Evolutionary conservation across 495 filamentous ascomycete species (phyloP).

Genomic region (Lepidopterella palustris): DNA sequence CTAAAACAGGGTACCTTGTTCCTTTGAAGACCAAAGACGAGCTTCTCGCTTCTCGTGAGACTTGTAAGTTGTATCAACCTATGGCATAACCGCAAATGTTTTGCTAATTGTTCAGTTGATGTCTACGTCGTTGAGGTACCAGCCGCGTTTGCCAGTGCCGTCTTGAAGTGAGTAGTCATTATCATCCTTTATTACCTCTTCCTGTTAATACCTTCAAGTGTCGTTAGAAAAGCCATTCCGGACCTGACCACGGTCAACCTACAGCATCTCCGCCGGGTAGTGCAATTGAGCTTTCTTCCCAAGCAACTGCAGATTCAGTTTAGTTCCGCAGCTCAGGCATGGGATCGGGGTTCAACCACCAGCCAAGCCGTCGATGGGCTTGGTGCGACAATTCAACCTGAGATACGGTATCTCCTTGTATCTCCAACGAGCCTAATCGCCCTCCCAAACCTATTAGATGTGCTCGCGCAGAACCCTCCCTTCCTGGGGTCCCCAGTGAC

Average conservation of each 20-base stretch:
- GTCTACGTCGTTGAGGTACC: constrained; percentile 24
- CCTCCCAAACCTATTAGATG: constrained; percentile 29
- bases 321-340: constrained; percentile 13
- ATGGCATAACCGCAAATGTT: not conserved
- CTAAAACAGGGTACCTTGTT: constrained; percentile 10
- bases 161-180: constrained; percentile 18
- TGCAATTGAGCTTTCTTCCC: constrained; percentile 64
- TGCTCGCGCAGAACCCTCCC: constrained; percentile 36
- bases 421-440: constrained; percentile 31
- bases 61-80: not conserved
- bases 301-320: constrained; percentile 36
- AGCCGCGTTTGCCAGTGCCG: constrained; percentile 10
- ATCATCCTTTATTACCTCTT: not conserved
- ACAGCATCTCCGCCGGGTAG: constrained; percentile 75
- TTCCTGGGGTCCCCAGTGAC: constrained; percentile 36
- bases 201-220: constrained; percentile 31
- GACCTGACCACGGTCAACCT: constrained; percentile 55
- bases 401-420: constrained; percentile 39
- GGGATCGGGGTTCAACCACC: constrained; percentile 27
- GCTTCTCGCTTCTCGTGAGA: constrained; percentile 22
- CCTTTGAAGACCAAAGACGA: constrained; percentile 24
- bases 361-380: constrained; percentile 7
- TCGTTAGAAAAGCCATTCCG: constrained; percentile 45
- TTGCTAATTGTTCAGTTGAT: constrained; percentile 5
- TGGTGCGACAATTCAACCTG: constrained; percentile 4